Evolutionary conservation across 208 protist genomes (phyloP), one percentile per base, ranked within the genome.

Genomic region (Trypanosoma platydactyli): DNA sequence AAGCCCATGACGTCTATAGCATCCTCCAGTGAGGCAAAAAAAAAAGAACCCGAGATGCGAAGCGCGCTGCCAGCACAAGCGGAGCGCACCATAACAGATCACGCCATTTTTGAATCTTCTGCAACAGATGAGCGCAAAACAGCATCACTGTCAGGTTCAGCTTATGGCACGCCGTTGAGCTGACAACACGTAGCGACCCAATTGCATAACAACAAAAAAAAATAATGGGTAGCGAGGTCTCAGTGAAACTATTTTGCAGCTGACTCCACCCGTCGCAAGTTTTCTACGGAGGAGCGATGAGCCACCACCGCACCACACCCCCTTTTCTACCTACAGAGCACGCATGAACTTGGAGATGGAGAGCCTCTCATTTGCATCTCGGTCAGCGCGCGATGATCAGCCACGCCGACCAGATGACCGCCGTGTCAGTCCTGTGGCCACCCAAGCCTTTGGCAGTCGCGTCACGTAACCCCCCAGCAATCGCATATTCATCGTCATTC

Each of bases 281-380:
- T 25, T 40, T 64, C 29, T 29, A 29, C 29, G 27, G 29, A 64
- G 42, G 45, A 0, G 29, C 9, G 25, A 71, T 50, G 5, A 71
- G 45, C 27, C 51, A 29, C 20, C 11, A 24, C 25, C 58, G 67
- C 29, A 73, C n/a, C n/a, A 29, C 33, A 67, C 67, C 12, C 56
- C 56, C 6, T 58, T 24, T 12, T 73, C 46, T 16, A 60, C 59
- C 46, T 68, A 57, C 25, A 66, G 48, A 15, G 67, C 50, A 33
- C 57, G 25, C 13, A 73, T 64, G 24, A 73, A 67, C 40, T 73
- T 59, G 5, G 67, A 73, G 15, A 52, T 15, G 0, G 35, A 54
- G 24, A 73, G 0, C 33, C 63, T 73, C 56, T 59, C 18, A 42
- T 73, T 59, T 3, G 24, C 35, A 44, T 73, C 45, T 5, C 57